Percentiles rank a stretch among this genome's conserved stretches.
These are phyloP conservation scores for Candida dubliniensis DNA, from an alignment of 1,139 yeast species.

Conservation along the genomic window DNA sequence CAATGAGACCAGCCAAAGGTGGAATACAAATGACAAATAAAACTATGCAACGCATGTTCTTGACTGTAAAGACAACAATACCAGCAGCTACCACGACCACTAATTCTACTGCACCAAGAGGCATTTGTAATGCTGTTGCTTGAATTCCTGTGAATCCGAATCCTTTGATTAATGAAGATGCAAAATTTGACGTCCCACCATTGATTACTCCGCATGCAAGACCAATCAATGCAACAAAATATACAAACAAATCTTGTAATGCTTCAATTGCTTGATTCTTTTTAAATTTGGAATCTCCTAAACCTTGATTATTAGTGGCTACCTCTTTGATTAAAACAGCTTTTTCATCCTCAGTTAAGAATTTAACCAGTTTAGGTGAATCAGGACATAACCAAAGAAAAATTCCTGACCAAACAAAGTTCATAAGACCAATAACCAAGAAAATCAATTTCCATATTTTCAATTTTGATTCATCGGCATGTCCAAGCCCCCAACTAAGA, in stretches of 20 bases:
- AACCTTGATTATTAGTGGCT: conserved; percentile 28
- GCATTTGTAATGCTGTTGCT: conserved; percentile 29
- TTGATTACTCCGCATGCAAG: conserved; percentile 27
- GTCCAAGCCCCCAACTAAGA: conserved; percentile 36
- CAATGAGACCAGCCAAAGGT: conserved; percentile 26
- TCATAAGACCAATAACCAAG: conserved; percentile 48
- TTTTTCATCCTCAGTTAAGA: conserved; percentile 39
- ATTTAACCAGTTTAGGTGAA: conserved; percentile 41
- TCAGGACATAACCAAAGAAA: conserved; percentile 37
- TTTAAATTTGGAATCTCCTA: conserved; percentile 22
- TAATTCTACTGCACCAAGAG: conserved; percentile 33
- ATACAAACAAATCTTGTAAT: conserved; percentile 25
- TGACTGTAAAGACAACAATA: conserved; percentile 20
- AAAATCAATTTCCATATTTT: conserved; percentile 31
- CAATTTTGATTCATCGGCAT: conserved; percentile 23
- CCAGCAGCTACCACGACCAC: conserved; percentile 31
- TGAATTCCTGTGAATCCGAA: conserved; percentile 26
- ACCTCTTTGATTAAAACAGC: conserved; percentile 23
- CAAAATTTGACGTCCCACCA: conserved; percentile 31
- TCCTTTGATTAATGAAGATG: conserved; percentile 27
- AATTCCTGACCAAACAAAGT: conserved; percentile 25
- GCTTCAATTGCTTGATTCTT: conserved; percentile 25
- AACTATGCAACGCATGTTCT: conserved; percentile 20
- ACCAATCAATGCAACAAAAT: conserved; percentile 28
- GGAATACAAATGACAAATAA: conserved; percentile 21